Evolutionary conservation across 345 rosid genomes (phyloP), one percentile per base, ranked within the genome.

Genomic region (Isatis tinctoria): DNA sequence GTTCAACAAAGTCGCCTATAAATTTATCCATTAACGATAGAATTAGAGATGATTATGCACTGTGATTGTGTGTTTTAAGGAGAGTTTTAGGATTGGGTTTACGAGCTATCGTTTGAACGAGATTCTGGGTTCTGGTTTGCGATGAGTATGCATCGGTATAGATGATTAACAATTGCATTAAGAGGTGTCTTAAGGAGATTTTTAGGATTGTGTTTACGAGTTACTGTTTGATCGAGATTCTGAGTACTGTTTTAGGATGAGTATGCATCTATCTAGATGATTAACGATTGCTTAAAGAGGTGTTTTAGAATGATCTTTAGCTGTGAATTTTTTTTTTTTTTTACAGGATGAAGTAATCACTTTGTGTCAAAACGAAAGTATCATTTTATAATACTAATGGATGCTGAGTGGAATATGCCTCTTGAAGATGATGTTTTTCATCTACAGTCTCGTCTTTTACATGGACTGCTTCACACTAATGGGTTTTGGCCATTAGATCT

Each of bases 401-500:
- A 85, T 66, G 36, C 71, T 4, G 82, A 82, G 51, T 94, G 96
- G 98, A 85, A 75, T 68, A 60, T 77, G 76, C 85, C 83, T 20
- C 56, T 91, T 47, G 89, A 89, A 5, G 83, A 77, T 24, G 84
- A 78, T 48, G 84, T 67, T 11, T 84, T 88, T 10, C 87, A 87
- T 70, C 56, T 75, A 1, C 84, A 87, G 9, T 82, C 80, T 24
- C 98, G 91, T 82, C 83, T 88, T 14, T 62, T 94, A n/a, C 98
- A 94, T 62, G 97, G 97, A 1, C 51, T 94, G 73, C 87, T 94
- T 33, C 98, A 94, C 60, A 75, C 88, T 49, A 93, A 93, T 36
- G 98, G 96, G 0, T 88, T n/a, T 76, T 36, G 98, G 98, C 9
- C 98, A 93, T 76, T 70, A 91, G 82, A 80, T 94, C 4, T 88